phyloP scores from a whole-genome alignment of 352 stramenopile species.

The Plasmopara muralis region DNA sequence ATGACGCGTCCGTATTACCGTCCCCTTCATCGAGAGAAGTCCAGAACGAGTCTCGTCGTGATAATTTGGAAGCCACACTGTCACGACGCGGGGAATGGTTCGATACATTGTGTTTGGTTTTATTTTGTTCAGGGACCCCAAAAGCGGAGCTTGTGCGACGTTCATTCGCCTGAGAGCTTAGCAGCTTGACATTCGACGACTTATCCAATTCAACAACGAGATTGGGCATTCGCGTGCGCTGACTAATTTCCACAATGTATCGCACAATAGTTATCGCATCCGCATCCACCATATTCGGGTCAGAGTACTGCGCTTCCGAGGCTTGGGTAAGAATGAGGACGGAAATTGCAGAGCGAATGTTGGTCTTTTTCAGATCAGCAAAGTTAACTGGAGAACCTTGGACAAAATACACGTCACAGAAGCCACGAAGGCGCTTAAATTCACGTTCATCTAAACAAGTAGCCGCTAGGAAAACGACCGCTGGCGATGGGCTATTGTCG shows the following conservation, averaged over 20 bases:
- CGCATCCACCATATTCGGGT: slow-evolving; percentile 78
- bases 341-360: slow-evolving; percentile 45
- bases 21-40: slow-evolving; percentile 30
- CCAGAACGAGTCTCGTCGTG: slow-evolving; percentile 42
- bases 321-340: slow-evolving; percentile 60
- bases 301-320: slow-evolving; percentile 45
- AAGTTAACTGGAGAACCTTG: slow-evolving; percentile 70
- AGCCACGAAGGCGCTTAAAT: slow-evolving; percentile 42
- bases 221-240: slow-evolving; percentile 57
- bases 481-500: slow-evolving; percentile 31
- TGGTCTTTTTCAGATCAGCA: slow-evolving; percentile 57
- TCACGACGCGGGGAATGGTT: slow-evolving; percentile 40
- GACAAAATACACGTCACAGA: slow-evolving; percentile 59
- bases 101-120: slow-evolving; percentile 36
- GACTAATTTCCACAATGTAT: slow-evolving; percentile 77
- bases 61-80: slow-evolving; percentile 3
- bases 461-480: slow-evolving; percentile 55
- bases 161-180: slow-evolving; percentile 66
- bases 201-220: slow-evolving; percentile 69
- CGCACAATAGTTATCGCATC: slow-evolving; percentile 76
- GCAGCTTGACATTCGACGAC: slow-evolving; percentile 69
- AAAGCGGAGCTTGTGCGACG: slow-evolving; percentile 31
- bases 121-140: slow-evolving; percentile 26
- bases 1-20: slow-evolving; percentile 25
- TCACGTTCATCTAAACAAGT: slow-evolving; percentile 48